Percentiles rank a stretch among this genome's conserved stretches.
Evolutionary conservation across 305 asterid genomes (phyloP).

Genomic region (Fraxinus ornus): DNA sequence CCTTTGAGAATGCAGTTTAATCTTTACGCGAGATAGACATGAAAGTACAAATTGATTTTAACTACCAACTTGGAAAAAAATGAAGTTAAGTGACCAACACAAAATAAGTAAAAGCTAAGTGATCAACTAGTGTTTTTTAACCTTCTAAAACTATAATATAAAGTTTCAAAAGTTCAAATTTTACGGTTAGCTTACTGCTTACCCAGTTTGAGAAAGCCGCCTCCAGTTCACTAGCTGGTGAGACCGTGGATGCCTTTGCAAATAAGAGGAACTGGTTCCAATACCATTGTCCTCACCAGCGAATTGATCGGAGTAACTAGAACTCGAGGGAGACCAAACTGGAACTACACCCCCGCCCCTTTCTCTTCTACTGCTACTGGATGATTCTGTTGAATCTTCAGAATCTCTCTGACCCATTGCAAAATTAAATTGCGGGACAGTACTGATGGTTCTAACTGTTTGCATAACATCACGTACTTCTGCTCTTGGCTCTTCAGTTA

Average conservation of each 20-base stretch:
- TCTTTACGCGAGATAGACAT: neutral
- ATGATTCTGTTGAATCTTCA: constrained; percentile 87
- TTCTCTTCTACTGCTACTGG: constrained; percentile 54
- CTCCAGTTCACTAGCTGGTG: constrained; percentile 71
- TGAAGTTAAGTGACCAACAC: neutral
- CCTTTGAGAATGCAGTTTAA: neutral
- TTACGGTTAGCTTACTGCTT: constrained; percentile 22
- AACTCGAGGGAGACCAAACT: constrained; percentile 79
- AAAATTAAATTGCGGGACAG: constrained; percentile 29
- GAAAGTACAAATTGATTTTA: neutral
- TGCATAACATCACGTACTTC: constrained; percentile 26
- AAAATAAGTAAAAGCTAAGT: neutral
- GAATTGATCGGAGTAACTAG: constrained; percentile 56
- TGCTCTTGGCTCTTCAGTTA: constrained; percentile 42
- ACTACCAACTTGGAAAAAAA: neutral
- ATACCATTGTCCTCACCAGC: constrained; percentile 52
- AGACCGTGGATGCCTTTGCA: constrained; percentile 66
- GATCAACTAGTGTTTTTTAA: neutral
- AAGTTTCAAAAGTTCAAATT: neutral
- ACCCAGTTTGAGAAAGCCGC: constrained; percentile 81
- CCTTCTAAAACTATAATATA: neutral
- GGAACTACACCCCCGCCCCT: constrained; percentile 85
- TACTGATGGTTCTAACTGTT: constrained; percentile 26
- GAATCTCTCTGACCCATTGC: constrained; percentile 53
- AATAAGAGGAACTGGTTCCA: constrained; percentile 53